Evolutionary conservation across 2,329 filamentous ascomycete genomes (phyloP).

Genomic region (Sphaerulina vaccinii): DNA sequence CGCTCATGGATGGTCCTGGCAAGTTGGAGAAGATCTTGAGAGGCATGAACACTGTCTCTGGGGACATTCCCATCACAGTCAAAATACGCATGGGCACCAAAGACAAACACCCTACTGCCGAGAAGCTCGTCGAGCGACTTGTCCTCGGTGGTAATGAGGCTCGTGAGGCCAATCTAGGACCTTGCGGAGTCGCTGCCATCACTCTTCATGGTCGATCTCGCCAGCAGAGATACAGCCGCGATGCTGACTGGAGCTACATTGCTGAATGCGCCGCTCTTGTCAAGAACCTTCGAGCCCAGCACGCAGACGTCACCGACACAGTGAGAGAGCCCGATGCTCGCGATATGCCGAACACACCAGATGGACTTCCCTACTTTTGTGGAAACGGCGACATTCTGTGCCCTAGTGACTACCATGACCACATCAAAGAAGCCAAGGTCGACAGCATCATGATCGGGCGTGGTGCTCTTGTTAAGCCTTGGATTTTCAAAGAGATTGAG

Average conservation of each 20-base stretch:
- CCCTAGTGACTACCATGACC: slow-evolving; percentile 78
- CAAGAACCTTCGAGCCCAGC: slow-evolving; percentile 71
- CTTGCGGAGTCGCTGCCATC: slow-evolving; percentile 87
- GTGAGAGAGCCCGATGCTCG: slow-evolving; percentile 72
- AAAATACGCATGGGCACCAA: slow-evolving; percentile 93
- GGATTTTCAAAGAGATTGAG: slow-evolving; percentile 96
- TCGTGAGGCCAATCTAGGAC: slow-evolving; percentile 63
- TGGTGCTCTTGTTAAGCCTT: slow-evolving; percentile 93
- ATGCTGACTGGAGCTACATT: slow-evolving; percentile 95
- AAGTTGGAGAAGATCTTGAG: slow-evolving; percentile 94
- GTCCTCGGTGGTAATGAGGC: slow-evolving; percentile 76
- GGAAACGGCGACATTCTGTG: slow-evolving; percentile 97
- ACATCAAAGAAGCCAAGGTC: slow-evolving; percentile 74
- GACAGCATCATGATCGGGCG: slow-evolving; percentile 98
- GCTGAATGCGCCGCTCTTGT: slow-evolving; percentile 83
- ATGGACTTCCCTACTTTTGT: slow-evolving; percentile 66
- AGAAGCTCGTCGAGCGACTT: slow-evolving; percentile 78
- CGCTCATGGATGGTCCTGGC: slow-evolving; percentile 79
- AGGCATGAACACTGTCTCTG: slow-evolving; percentile 92
- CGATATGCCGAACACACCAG: slow-evolving; percentile 63
- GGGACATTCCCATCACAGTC: slow-evolving; percentile 85
- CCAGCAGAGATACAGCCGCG: slow-evolving; percentile 89
- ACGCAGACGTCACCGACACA: slow-evolving; percentile 70
- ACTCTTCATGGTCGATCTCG: slow-evolving; percentile 90
- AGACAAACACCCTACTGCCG: slow-evolving; percentile 73